phyloP scores from a whole-genome alignment of 352 stramenopile species.

The Globisporangium cystogenes region DNA sequence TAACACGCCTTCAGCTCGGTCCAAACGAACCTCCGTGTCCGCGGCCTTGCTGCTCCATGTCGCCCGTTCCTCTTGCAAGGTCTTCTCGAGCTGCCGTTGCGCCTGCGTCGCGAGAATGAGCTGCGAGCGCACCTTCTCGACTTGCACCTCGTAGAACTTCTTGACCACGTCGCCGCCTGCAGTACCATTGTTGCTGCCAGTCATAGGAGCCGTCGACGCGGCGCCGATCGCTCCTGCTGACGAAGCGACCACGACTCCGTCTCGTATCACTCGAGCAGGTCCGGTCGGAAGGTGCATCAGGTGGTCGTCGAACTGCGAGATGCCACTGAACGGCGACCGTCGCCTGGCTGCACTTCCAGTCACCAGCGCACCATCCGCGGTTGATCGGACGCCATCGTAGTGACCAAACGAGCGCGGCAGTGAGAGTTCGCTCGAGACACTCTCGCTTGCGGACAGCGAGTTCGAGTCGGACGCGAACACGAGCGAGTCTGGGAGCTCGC shows the following conservation, averaged over 20 bases:
- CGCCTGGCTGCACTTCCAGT: background rate
- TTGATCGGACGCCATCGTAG: conserved; percentile 24
- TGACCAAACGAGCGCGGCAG: conserved; percentile 63
- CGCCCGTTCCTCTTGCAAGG: conserved; percentile 36
- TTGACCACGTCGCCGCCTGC: conserved; percentile 47
- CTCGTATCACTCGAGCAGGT: background rate
- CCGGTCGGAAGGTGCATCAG: conserved; percentile 19
- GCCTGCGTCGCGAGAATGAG: conserved; percentile 36
- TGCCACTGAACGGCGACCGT: conserved; percentile 6
- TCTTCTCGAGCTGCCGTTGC: conserved; percentile 43
- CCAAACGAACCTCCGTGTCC: conserved; percentile 20
- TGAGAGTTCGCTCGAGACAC: conserved; percentile 64
- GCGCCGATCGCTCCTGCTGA: background rate
- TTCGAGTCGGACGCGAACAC: conserved; percentile 38
- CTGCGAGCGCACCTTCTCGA: conserved; percentile 68
- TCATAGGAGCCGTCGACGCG: background rate
- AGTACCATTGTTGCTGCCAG: conserved; percentile 2
- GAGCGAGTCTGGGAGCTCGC: conserved; percentile 17
- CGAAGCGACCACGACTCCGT: no score
- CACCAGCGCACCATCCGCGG: no score
- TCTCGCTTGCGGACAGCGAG: no score
- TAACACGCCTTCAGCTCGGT: background rate
- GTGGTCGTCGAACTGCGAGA: conserved; percentile 64
- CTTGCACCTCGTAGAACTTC: conserved; percentile 78
- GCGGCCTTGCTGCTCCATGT: conserved; percentile 17